Evolutionary conservation across 768 basidiomycete species (phyloP), one percentile per base, ranked within the genome.

Genomic region (Agrocybe praecox): DNA sequence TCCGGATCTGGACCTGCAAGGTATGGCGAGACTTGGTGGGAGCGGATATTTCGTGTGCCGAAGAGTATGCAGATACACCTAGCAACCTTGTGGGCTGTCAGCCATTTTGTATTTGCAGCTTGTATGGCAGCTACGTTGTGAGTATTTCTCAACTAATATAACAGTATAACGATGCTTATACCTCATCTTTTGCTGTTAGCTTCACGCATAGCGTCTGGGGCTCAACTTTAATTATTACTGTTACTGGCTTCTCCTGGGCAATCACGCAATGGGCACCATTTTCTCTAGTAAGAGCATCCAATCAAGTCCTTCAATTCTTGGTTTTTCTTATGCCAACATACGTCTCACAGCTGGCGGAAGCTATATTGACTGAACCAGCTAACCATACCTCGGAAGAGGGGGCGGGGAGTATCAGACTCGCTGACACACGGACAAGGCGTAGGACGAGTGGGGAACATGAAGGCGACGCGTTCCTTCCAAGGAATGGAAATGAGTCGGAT

Each of bases 221-320:
- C 0, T 89, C 93, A 17, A 94, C 90, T 0, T 54, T 87, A 12
- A 79, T 98, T 57, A 84, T 97, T 49, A 82, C 88, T 8, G 62
- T 90, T 12, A 88, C 88, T 7, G 96, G 96, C 0, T 89, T 97
- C 63, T 89, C 91, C n/a, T 97, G 91, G 92, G 94, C 94, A 6
- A 80, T 98, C 50, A 84, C 88, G 0, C 89, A 90, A 71, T 98
- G 96, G 96, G 94, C 88, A 2, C 96, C 96, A 2, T 96, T 93
- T 72, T 86, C 94, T 0, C 71, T 98, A 66, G 93, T 96, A 61
- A 46, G 85, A 74, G 17, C 24, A 24, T 40, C 7, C 55, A 12
- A 24, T 24, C 9, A 10, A 2, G 46, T 18, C 15, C 4, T 7
- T 19, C 9, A 4, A 18, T 18, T 36, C 9, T 15, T 24, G 6